These are phyloP conservation scores for Cladosporium austrohemisphaericum DNA, from an alignment of 2,329 filamentous ascomycete species.

Conservation along the genomic window DNA sequence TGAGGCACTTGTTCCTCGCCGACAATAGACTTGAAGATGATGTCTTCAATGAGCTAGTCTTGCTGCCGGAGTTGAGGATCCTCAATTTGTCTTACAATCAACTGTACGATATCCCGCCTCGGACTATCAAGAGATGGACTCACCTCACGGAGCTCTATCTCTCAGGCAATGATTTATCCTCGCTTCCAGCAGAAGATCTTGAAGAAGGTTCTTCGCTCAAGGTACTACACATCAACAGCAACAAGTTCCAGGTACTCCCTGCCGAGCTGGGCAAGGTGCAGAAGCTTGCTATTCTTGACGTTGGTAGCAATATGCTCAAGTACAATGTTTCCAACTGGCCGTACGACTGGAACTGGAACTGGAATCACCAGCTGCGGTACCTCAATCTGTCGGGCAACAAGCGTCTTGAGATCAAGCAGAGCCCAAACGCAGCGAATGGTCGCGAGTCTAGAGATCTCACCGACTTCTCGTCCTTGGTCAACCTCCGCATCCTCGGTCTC, in stretches of 20 bases:
- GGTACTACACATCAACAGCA: constrained; percentile 91
- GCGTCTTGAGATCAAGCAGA: constrained; percentile 80
- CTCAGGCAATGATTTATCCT: constrained; percentile 90
- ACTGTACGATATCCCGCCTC: constrained; percentile 84
- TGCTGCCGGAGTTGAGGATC: constrained; percentile 77
- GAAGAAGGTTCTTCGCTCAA: constrained; percentile 85
- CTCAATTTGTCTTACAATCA: constrained; percentile 95
- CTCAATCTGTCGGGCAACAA: constrained; percentile 97
- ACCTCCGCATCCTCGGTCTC: constrained; percentile 81
- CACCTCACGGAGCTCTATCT: constrained; percentile 88
- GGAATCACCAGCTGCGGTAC: constrained; percentile 91
- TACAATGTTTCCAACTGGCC: constrained; percentile 99
- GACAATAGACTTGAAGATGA: constrained; percentile 95
- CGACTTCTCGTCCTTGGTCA: constrained; percentile 80
- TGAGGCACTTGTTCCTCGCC: constrained; percentile 80
- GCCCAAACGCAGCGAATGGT: constrained; percentile 50
- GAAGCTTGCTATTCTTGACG: constrained; percentile 86
- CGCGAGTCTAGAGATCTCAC: constrained; percentile 70
- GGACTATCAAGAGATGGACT: constrained; percentile 84
- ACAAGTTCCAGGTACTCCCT: constrained; percentile 94
- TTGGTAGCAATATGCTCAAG: constrained; percentile 90
- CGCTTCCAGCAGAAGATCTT: constrained; percentile 85
- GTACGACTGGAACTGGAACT: constrained; percentile 99
- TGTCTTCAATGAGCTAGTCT: constrained; percentile 84
- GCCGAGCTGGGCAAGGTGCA: constrained; percentile 93